Percentiles rank a stretch among this genome's conserved stretches.
These are phyloP conservation scores for Penicillium canescens DNA, from an alignment of 495 filamentous ascomycete genomes.

Conservation along the genomic window DNA sequence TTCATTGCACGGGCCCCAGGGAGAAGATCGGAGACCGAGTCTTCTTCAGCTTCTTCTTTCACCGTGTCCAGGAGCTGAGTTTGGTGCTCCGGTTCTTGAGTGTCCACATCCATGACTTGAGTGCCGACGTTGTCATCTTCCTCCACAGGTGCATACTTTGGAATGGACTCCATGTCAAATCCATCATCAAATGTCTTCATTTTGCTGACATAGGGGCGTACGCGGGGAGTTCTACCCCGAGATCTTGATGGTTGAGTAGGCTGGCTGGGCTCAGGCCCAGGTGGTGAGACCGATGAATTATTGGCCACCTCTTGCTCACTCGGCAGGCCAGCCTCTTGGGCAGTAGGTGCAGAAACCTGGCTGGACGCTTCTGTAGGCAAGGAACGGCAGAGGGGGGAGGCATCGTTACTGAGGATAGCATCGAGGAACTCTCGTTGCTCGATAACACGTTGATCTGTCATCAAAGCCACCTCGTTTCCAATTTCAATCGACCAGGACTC, in stretches of 20 bases:
- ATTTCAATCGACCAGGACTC: slow-evolving; percentile 72
- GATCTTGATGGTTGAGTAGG: slow-evolving; percentile 12
- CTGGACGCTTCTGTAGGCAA: slow-evolving; percentile 45
- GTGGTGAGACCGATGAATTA: not conserved
- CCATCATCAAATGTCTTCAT: slow-evolving; percentile 77
- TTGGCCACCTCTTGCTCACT: not conserved
- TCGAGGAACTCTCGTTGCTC: slow-evolving; percentile 93
- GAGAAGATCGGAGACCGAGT: slow-evolving; percentile 63
- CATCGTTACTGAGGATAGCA: slow-evolving; percentile 78
- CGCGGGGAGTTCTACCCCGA: slow-evolving; percentile 30
- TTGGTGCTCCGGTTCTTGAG: slow-evolving; percentile 10
- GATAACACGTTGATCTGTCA: slow-evolving; percentile 77
- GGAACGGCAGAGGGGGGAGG: slow-evolving; percentile 63
- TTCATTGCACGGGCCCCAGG: slow-evolving; percentile 75
- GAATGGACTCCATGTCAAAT: slow-evolving; percentile 47
- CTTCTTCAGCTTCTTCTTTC: slow-evolving; percentile 48
- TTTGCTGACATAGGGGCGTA: slow-evolving; percentile 51
- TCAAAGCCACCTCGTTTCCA: slow-evolving; percentile 62
- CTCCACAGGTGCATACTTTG: slow-evolving; percentile 27
- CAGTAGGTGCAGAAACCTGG: slow-evolving; percentile 5
- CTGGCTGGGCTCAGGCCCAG: slow-evolving; percentile 6
- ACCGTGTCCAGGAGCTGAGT: slow-evolving; percentile 16
- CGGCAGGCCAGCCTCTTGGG: not conserved
- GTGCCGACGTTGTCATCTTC: slow-evolving; percentile 14
- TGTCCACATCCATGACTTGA: slow-evolving; percentile 30